Base-by-base conservation (phyloP, 1,284 basidiomycete genomes). In the Blastosporella zonata region DNA sequence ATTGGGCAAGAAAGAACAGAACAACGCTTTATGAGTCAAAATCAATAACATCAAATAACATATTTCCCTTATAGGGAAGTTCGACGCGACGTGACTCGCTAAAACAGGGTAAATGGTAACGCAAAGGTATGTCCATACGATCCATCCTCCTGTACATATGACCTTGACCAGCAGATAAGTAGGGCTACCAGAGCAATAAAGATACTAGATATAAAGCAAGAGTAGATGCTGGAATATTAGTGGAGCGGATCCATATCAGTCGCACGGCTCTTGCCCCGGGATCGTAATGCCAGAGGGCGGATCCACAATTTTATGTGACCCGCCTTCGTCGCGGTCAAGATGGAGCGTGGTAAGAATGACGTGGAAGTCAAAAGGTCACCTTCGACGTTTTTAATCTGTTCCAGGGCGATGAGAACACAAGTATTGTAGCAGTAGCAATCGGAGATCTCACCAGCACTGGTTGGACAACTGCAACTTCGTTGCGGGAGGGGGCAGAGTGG, bases 381-480 rank as follows among this genome's bases (percentile, higher is more conserved):
- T 49, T 93, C 91, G 23, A 92, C 72, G 29, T 83, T 76, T 62
- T 93, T 92, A 7, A 89, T 77, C 89, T 92, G 22, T 34, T 25
- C 17, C 21, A 59, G 1, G 50, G 28, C 47, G 21, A 37, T 46
- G 51, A 18, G 43, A 43, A 50, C 31, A 18, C 31, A 18, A 35
- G 39, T 18, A 18, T 28, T 6, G 34, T 17, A 37, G 13, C 22
- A 13, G 27, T n/a, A 37, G 10, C 21, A 10, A 28, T 22, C n/a
- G 8, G 45, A 33, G 15, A 20, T 75, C 87, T 58, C 62, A 93
- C 90, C 57, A 96, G 71, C 29, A 96, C 90, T 21, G 94, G 94
- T 62, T 97, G 94, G 2, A 97, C 82, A 22, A 92, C 80, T 3
- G 93, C 89, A 6, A 96, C 85, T 58, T 97, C 93, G 54, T 88